Evolutionary conservation across 805 yeast species (phyloP).

Genomic region (Saccharomycopsis lassenensis): DNA sequence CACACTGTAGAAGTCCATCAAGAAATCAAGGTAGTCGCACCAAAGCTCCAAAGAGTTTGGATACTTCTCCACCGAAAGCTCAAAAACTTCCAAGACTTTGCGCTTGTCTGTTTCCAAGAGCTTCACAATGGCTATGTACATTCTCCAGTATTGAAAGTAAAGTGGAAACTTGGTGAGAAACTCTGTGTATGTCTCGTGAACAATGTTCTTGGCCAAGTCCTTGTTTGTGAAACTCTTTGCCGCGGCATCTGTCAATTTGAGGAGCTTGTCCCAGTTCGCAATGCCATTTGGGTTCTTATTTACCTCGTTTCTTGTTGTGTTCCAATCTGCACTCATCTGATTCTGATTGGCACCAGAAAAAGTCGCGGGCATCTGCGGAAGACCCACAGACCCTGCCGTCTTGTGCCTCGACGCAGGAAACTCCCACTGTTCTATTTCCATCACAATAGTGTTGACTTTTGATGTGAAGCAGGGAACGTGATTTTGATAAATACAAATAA

Average conservation of each 20-base stretch:
- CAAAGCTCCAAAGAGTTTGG: slow-evolving; percentile 58
- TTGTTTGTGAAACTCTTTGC: too few species aligned
- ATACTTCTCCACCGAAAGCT: slow-evolving; percentile 38
- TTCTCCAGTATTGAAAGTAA: slow-evolving; percentile 53
- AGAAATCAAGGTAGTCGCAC: slow-evolving; percentile 52
- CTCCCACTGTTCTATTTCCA: background rate
- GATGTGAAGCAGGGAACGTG: background rate
- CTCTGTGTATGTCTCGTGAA: slow-evolving; percentile 27
- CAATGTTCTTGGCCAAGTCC: slow-evolving; percentile 8
- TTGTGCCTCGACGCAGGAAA: too few species aligned
- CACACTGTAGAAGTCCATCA: slow-evolving; percentile 37
- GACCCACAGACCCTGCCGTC: too few species aligned
- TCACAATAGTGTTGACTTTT: background rate
- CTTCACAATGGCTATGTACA: slow-evolving; percentile 40
- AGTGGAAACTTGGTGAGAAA: slow-evolving; percentile 48
- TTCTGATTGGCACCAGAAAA: too few species aligned
- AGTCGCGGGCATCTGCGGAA: too few species aligned
- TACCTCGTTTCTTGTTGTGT: slow-evolving; percentile 20
- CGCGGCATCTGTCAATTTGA: slow-evolving; percentile 8
- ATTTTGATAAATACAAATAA: background rate
- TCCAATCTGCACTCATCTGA: too few species aligned
- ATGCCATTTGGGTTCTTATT: slow-evolving; percentile 5
- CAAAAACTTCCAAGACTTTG: too few species aligned
- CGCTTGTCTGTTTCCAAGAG: slow-evolving; percentile 29
- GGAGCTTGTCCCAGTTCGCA: slow-evolving; percentile 13